Conservation (phyloP, 441 rosid genomes). For the Populus hybrid region DNA sequence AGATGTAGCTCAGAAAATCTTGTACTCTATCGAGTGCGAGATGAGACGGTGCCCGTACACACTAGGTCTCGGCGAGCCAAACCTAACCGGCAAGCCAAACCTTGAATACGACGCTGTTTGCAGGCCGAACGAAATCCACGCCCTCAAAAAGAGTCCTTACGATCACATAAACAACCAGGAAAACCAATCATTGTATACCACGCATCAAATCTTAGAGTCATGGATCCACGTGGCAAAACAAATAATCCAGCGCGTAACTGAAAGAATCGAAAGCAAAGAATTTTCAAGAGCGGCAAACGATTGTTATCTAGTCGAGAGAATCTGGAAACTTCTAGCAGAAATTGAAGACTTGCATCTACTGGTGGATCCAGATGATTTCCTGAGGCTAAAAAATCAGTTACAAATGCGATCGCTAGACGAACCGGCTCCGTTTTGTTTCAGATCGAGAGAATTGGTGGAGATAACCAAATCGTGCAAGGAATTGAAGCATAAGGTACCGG, state of each 20-base stretch:
- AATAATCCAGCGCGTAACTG: constrained; percentile 42
- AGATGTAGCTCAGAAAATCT: constrained; percentile 56
- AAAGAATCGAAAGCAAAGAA: constrained; percentile 34
- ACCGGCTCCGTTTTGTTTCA: constrained; percentile 67
- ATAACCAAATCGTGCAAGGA: constrained; percentile 55
- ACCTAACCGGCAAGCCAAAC: constrained; percentile 63
- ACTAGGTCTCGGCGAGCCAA: constrained; percentile 80
- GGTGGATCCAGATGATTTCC: constrained; percentile 85
- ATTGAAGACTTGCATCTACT: constrained; percentile 70
- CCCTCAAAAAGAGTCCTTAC: constrained; percentile 47
- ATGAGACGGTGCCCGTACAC: constrained; percentile 74
- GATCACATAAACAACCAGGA: constrained; percentile 60
- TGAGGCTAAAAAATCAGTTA: constrained; percentile 59
- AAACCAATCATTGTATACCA: constrained; percentile 57
- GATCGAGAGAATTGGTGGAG: constrained; percentile 67
- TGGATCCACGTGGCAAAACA: constrained; percentile 60
- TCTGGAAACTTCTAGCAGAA: constrained; percentile 71
- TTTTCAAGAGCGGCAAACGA: constrained; percentile 52
- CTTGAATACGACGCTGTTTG: constrained; percentile 83
- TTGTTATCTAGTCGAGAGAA: constrained; percentile 55
- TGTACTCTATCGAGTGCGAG: constrained; percentile 67
- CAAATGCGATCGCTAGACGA: constrained; percentile 39
- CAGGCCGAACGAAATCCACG: constrained; percentile 54
- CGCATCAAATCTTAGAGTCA: constrained; percentile 77
- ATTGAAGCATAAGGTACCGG: constrained; percentile 72